A percentile compares a stretch with the other conserved stretches of the same genome.
phyloP scores from a whole-genome alignment of 1,139 yeast genomes.

The Torulaspora pretoriensis region DNA sequence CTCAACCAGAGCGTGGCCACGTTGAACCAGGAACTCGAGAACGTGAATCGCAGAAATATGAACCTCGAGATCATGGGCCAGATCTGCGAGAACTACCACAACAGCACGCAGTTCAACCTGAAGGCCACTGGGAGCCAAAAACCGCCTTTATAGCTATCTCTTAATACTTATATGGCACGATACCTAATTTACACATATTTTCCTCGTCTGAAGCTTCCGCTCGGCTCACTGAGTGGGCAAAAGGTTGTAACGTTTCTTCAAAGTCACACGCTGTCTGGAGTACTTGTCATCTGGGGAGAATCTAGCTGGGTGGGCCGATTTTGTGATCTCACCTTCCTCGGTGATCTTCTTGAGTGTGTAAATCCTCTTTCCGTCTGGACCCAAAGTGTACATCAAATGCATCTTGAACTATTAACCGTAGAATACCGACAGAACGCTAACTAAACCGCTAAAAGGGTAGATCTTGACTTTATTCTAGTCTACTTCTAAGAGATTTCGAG shows the following conservation, averaged over 20 bases:
- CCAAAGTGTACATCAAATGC: constrained; percentile 99
- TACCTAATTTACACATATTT: constrained; percentile 10
- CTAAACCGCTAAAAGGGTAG: not conserved
- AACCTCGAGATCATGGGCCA: constrained; percentile 71
- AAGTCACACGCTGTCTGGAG: constrained; percentile 97
- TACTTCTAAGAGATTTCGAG: constrained; percentile 5
- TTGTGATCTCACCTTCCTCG: constrained; percentile 87
- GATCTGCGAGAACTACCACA: constrained; percentile 77
- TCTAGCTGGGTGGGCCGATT: constrained; percentile 99
- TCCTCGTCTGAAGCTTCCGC: not conserved
- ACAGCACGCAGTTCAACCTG: constrained; percentile 66
- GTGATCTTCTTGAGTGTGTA: constrained; percentile 86
- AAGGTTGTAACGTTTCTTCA: constrained; percentile 89
- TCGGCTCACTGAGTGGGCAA: constrained; percentile 70
- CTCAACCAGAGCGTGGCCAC: constrained; percentile 67
- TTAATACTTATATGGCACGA: constrained; percentile 7
- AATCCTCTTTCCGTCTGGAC: constrained; percentile 89
- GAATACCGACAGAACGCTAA: too few relatives aligned
- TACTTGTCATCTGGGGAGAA: constrained; percentile 99
- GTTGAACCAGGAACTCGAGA: constrained; percentile 44
- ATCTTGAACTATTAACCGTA: constrained; percentile 41
- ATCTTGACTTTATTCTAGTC: not conserved
- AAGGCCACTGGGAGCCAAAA: constrained; percentile 65
- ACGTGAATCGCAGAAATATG: constrained; percentile 57
- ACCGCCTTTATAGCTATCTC: constrained; percentile 42